Evolutionary conservation across 1,284 basidiomycete genomes (phyloP), one percentile per base, ranked within the genome.

Genomic region (Volvariella volvacea): DNA sequence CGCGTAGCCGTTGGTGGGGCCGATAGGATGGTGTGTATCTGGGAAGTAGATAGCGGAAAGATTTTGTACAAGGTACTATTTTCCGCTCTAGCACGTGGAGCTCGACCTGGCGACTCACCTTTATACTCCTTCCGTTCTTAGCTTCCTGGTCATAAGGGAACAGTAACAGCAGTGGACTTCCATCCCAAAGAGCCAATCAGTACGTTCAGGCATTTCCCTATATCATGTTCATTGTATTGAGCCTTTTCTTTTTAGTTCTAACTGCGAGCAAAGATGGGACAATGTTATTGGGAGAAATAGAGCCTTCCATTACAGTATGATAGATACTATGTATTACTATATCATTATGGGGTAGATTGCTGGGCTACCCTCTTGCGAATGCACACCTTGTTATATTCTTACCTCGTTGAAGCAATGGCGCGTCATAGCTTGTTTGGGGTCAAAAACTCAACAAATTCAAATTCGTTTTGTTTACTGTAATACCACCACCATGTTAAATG

Each of bases 121-220:
- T 45, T 48, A 41, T 44, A 14, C 37, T 51, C 25, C 40, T 16
- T 20, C 22, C 41, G 6, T 30, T 31, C 44, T 16, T 45, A 90
- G 86, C 73, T 96, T 42, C 92, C 92, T 31, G 92, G 92, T 10
- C 92, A 96, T 63, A 94, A 91, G 64, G 92, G 92, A 10, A 93
- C 92, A 0, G 92, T 95, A 6, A 92, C 88, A 1, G 71, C 84
- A 12, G 90, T 92, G 0, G 92, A 92, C 58, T 92, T 92, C 69
- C 90, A 93, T 58, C 88, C 89, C 14, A 89, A 83, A 60, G 93
- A 96, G 59, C 93, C 92, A 14, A 93, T 96, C 62, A 80, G 89
- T 87, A 61, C 52, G 80, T 68, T 33, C n/a, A n/a, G n/a, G n/a
- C n/a, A n/a, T 28, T n/a, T 40, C 41, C 25, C 22, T 20, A 6